These are phyloP conservation scores for Parachaetomium inaequale DNA, from an alignment of 495 filamentous ascomycete genomes.

Conservation along the genomic window DNA sequence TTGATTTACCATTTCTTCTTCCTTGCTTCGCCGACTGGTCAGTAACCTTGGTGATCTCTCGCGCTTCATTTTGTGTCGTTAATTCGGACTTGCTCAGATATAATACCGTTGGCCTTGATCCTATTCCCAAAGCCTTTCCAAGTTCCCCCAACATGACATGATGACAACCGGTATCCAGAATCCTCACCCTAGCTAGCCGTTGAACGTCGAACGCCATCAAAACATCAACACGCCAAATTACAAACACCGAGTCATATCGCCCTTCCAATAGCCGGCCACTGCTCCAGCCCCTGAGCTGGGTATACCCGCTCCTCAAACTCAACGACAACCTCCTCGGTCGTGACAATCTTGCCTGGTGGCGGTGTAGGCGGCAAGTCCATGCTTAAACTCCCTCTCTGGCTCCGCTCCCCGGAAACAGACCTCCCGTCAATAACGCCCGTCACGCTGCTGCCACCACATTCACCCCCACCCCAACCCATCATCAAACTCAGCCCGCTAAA, in stretches of 20 bases:
- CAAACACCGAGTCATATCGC: not conserved
- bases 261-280: not conserved
- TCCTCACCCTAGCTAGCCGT: too few relatives aligned
- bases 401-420: not conserved
- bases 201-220: not conserved
- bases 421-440: too few relatives aligned
- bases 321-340: not conserved
- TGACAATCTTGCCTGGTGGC: not conserved
- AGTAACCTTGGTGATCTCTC: not conserved
- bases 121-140: too few relatives aligned
- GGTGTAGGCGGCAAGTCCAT: not conserved
- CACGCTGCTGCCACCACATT: not conserved
- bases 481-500: slow-evolving; percentile 1
- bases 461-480: not conserved
- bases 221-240: not conserved
- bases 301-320: not conserved
- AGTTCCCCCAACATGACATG: not conserved
- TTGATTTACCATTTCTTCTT: not conserved
- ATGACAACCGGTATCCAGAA: too few relatives aligned
- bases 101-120: too few relatives aligned
- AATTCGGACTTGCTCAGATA: too few relatives aligned
- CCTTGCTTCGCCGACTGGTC: too few relatives aligned
- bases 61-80: not conserved
- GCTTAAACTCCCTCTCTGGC: not conserved
- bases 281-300: not conserved